phyloP scores from a whole-genome alignment of 2,329 filamentous ascomycete species.

The Triangularia verruculosa region DNA sequence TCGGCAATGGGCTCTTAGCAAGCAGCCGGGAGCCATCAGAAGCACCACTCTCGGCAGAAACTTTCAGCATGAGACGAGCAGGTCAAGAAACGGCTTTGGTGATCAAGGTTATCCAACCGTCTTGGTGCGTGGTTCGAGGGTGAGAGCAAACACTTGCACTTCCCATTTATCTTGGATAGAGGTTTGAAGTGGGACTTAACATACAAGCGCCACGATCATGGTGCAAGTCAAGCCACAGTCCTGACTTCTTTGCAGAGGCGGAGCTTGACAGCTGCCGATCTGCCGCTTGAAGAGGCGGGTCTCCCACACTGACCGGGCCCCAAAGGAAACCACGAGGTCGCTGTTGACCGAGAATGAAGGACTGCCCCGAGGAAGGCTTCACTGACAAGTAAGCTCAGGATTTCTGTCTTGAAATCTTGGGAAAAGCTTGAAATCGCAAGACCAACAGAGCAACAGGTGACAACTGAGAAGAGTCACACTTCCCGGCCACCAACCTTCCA shows the following conservation, averaged over 20 bases:
- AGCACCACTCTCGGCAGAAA: background rate
- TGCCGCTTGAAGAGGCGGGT: background rate
- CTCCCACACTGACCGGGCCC: background rate
- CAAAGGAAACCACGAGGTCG: background rate
- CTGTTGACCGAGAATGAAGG: slow-evolving; percentile 3
- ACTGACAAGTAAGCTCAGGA: background rate
- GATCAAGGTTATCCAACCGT: background rate
- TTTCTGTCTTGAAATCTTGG: background rate
- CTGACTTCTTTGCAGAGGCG: background rate
- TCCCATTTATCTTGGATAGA: too few relatives aligned
- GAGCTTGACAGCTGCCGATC: background rate
- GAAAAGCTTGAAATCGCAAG: background rate
- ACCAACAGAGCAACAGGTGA: slow-evolving; percentile 1
- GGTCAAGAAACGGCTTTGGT: background rate
- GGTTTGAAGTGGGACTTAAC: background rate
- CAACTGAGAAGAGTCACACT: slow-evolving; percentile 4
- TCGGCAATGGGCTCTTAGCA: background rate
- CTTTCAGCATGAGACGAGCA: background rate
- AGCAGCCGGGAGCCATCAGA: background rate
- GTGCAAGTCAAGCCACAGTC: background rate
- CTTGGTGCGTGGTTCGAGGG: background rate
- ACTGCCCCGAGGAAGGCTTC: background rate
- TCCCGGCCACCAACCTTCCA: slow-evolving; percentile 2
- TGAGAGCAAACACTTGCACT: background rate
- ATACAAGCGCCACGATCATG: background rate